Evolutionary conservation across 495 filamentous ascomycete species (phyloP), one percentile per base, ranked within the genome.

Genomic region (Daldinia bambusicola): DNA sequence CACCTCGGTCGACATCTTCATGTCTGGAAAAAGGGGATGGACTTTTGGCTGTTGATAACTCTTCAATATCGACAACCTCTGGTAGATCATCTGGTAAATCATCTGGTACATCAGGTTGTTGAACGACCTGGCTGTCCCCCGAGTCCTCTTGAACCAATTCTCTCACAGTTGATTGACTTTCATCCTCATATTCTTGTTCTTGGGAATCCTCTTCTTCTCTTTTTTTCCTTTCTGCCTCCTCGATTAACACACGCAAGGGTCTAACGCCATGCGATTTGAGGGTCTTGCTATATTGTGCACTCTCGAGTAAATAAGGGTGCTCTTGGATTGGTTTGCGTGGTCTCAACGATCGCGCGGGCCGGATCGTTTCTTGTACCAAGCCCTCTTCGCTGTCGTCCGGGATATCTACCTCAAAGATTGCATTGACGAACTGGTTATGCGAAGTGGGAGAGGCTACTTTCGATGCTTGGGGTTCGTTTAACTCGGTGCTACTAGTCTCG

Each of bases 251-350:
- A 53, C 83, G 85, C 37, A 93, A 78, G 0, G 91, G 90, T 63
- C 85, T 87, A 7, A 93, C 65, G 0, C 91, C 91, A 45, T 88
- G 80, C 6, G 85, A 85, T 60, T 85, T 88, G 75, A 92, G 84
- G 8, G 83, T 81, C 7, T 74, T 84, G 20, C 84, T 81, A 74
- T 93, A 92, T 62, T 86, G 86, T n/a, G 84, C 90, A 70, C 84
- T 84, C 71, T 94, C 91, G 5, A 91, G 72, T 1, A 86, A 76
- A 74, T 93, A 94, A 0, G 91, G 91, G 69, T 92, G 90, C 56
- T 92, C 77, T 73, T 94, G 92, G 36, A 92, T 92, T 2, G 90
- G 87, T 61, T 92, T 93, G 60, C 92, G 84, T 26, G 90, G 85
- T 32, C 92, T 84, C 14, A 94, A 77, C 31, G 81, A 86, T 16